Conservation (phyloP, 2,329 filamentous ascomycete genomes). For the Ophiostoma quercus region DNA sequence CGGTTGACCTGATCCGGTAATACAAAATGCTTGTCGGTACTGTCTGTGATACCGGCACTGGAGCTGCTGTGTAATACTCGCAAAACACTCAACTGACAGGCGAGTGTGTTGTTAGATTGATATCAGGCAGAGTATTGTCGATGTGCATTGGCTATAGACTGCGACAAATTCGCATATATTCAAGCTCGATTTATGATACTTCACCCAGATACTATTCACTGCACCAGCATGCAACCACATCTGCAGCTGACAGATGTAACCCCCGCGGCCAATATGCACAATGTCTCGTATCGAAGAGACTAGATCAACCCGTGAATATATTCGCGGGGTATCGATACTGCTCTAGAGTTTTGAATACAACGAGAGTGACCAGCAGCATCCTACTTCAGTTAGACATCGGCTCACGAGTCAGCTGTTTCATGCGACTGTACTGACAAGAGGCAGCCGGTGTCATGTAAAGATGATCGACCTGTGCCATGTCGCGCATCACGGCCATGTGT, state of each 20-base stretch:
- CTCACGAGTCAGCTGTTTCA: not conserved
- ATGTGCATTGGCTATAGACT: not conserved
- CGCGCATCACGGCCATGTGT: constrained; percentile 9
- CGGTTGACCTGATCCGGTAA: not conserved
- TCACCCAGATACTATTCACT: too few relatives aligned
- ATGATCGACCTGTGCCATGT: not conserved
- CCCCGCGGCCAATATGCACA: not conserved
- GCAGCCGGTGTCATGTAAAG: not conserved
- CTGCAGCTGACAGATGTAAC: not conserved
- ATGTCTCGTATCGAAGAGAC: not conserved
- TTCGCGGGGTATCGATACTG: not conserved
- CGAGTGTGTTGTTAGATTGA: not conserved
- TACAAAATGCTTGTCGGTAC: not conserved
- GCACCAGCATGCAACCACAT: not conserved
- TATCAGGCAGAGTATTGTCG: too few relatives aligned
- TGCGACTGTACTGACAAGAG: not conserved
- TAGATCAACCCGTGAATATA: not conserved
- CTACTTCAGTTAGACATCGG: not conserved
- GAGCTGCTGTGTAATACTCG: not conserved
- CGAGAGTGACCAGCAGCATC: not conserved
- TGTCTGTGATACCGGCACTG: not conserved
- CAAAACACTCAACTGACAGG: not conserved
- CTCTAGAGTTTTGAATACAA: too few relatives aligned
- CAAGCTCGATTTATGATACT: too few relatives aligned
- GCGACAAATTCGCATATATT: not conserved